These are phyloP conservation scores for Stygiomarasmius scandens DNA, from an alignment of 1,284 basidiomycete genomes.

Conservation along the genomic window DNA sequence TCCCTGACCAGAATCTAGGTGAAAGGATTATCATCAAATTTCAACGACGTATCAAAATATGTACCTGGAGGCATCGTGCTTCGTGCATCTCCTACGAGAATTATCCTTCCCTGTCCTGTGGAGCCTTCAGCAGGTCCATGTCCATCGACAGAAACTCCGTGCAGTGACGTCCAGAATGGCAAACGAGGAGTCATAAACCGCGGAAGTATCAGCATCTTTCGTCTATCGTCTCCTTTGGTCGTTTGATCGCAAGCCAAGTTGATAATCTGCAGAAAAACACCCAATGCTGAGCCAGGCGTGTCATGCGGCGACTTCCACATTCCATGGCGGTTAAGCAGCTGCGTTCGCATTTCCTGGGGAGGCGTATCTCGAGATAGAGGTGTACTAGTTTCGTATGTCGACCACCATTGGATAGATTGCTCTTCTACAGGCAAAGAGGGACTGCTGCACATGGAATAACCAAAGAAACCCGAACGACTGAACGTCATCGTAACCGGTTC, in stretches of 20 bases:
- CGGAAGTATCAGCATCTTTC: conserved; percentile 32
- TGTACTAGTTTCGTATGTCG: conserved; percentile 35
- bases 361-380: conserved; percentile 27
- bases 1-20: conserved; percentile 36
- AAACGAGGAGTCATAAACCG: conserved; percentile 35
- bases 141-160: not conserved
- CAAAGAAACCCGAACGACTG: conserved; percentile 39
- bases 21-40: not conserved
- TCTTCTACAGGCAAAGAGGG: conserved; percentile 10
- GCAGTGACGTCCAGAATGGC: conserved; percentile 30
- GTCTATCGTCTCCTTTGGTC: not conserved
- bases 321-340: conserved; percentile 35
- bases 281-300: conserved; percentile 20
- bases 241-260: conserved; percentile 25
- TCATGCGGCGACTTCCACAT: conserved; percentile 37
- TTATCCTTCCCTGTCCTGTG: conserved; percentile 32
- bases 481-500: conserved; percentile 40
- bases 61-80: conserved; percentile 38
- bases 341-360: conserved; percentile 26
- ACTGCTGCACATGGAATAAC: conserved; percentile 31
- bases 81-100: conserved; percentile 41
- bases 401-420: conserved; percentile 40
- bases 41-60: not conserved
- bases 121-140: conserved; percentile 5
- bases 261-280: conserved; percentile 27